Conservation (phyloP, 441 rosid species). For the Dalechampia spathulata region DNA sequence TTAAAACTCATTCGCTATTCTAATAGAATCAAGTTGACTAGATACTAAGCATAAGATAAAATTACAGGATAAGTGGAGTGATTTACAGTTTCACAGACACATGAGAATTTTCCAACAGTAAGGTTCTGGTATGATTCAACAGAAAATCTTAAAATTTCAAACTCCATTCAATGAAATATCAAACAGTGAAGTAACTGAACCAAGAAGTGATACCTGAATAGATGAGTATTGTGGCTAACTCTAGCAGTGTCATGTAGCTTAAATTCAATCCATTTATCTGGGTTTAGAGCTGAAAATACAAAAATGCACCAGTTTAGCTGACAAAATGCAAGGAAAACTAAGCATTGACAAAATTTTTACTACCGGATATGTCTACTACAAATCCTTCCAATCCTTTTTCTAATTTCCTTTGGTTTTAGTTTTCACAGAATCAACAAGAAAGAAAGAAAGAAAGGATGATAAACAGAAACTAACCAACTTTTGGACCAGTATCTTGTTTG, state of each 20-base stretch:
- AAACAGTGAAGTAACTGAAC: background rate
- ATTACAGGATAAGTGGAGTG: no score
- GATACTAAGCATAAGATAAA: no score
- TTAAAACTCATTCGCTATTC: no score
- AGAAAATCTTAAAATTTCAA: background rate
- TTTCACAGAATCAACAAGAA: background rate
- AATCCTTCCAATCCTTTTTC: background rate
- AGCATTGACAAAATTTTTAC: background rate
- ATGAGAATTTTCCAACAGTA: background rate
- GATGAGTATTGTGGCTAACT: conserved; percentile 83
- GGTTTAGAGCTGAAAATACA: conserved; percentile 59
- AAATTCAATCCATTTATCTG: conserved; percentile 94
- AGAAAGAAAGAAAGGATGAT: background rate
- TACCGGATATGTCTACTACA: background rate
- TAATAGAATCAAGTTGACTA: no score
- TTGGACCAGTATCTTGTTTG: conserved; percentile 51
- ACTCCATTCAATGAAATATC: background rate
- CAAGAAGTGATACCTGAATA: conserved; percentile 56
- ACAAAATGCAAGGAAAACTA: background rate
- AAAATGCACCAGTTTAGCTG: conserved; percentile 10
- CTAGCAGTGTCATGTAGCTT: conserved; percentile 91
- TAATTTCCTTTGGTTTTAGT: no score
- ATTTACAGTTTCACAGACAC: background rate
- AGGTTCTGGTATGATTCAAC: background rate
- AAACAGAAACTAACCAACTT: conserved; percentile 45